phyloP scores from a whole-genome alignment of 2,329 filamentous ascomycete genomes.

The Aspergillus sp. region DNA sequence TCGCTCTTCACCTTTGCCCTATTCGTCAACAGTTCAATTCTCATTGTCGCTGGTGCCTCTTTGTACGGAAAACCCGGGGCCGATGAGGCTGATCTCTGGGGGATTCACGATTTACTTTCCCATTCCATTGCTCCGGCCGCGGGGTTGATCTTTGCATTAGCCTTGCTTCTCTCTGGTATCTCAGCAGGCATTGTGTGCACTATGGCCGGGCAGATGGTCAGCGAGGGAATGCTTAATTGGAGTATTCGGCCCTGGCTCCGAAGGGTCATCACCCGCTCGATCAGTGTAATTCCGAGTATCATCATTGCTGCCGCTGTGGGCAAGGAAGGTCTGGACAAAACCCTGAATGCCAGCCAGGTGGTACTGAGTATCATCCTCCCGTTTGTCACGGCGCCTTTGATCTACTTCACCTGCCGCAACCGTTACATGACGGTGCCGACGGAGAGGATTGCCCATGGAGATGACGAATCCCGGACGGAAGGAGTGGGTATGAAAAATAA shows the following conservation, averaged over 20 bases:
- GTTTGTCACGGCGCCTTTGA: slow-evolving; percentile 72
- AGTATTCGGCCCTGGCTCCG: slow-evolving; percentile 67
- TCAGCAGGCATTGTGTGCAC: slow-evolving; percentile 83
- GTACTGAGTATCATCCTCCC: slow-evolving; percentile 70
- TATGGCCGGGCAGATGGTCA: slow-evolving; percentile 82
- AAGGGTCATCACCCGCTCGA: slow-evolving; percentile 65
- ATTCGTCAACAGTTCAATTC: slow-evolving; percentile 74
- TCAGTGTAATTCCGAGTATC: slow-evolving; percentile 74
- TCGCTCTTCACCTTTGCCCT: slow-evolving; percentile 75
- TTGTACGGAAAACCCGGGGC: slow-evolving; percentile 58
- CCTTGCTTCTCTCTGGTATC: slow-evolving; percentile 69
- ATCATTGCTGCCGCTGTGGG: slow-evolving; percentile 76
- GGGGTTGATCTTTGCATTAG: slow-evolving; percentile 75
- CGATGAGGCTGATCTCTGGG: slow-evolving; percentile 67
- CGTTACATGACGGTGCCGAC: slow-evolving; percentile 68
- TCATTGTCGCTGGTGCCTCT: slow-evolving; percentile 72
- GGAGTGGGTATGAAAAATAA: slow-evolving; percentile 61
- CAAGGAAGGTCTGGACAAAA: slow-evolving; percentile 58
- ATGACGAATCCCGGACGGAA: slow-evolving; percentile 20
- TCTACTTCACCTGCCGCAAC: slow-evolving; percentile 74
- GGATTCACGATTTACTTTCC: slow-evolving; percentile 67
- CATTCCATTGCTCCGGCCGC: slow-evolving; percentile 62
- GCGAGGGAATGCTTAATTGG: slow-evolving; percentile 73
- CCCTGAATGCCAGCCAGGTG: slow-evolving; percentile 70
- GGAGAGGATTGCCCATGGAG: slow-evolving; percentile 30